Percentiles rank a stretch among this genome's conserved stretches.
Evolutionary conservation across 1,284 basidiomycete species (phyloP).

Genomic region (Tetrapyrgos nigripes): DNA sequence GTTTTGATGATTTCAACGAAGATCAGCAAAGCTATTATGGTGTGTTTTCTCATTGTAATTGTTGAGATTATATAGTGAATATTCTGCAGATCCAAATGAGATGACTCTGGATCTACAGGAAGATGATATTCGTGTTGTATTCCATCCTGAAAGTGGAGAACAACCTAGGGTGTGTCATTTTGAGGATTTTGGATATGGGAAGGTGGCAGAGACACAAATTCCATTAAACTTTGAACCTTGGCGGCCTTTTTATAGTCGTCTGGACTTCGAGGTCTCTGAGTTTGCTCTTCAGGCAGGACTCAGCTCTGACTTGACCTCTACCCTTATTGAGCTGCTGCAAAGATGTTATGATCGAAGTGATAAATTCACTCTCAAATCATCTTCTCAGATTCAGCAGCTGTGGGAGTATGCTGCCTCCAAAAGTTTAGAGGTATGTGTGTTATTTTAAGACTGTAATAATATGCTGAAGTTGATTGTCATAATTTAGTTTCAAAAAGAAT

Average conservation of each 20-base stretch:
- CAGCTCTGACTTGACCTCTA: conserved; percentile 16
- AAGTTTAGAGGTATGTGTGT: neutral
- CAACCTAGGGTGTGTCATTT: neutral
- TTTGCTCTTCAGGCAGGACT: conserved; percentile 11
- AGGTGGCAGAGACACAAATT: neutral
- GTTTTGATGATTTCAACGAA: no score
- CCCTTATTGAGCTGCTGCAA: conserved; percentile 24
- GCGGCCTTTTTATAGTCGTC: conserved; percentile 20
- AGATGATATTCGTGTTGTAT: no score
- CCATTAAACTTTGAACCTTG: conserved; percentile 11
- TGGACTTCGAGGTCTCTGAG: conserved; percentile 34
- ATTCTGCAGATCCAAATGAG: no score
- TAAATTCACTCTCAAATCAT: neutral
- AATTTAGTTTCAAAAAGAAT: neutral
- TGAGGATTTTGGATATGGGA: neutral
- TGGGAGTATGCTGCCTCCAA: conserved; percentile 5
- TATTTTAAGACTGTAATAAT: neutral
- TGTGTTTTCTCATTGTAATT: no score
- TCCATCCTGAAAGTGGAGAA: conserved; percentile 4
- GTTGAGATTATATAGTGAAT: no score
- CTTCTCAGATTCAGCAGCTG: neutral
- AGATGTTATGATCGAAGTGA: neutral
- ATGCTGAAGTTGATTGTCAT: neutral
- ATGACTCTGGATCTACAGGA: no score
- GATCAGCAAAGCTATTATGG: no score